Evolutionary conservation across 257 asterid genomes (phyloP).

Genomic region (Striga asiatica): DNA sequence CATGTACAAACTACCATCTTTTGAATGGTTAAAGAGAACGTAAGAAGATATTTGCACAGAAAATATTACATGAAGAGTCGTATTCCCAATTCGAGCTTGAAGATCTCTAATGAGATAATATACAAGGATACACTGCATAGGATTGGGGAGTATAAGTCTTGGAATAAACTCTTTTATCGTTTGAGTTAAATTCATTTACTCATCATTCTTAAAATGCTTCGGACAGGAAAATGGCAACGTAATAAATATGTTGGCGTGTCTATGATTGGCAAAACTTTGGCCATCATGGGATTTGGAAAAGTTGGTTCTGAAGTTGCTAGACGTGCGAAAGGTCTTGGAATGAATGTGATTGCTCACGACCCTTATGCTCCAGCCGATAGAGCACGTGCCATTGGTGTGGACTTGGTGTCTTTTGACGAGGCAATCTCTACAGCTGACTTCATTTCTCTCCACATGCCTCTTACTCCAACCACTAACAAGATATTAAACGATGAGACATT

Average conservation of each 20-base stretch:
- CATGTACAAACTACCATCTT: too few relatives aligned
- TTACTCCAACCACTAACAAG: constrained; percentile 66
- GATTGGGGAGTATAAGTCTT: background rate
- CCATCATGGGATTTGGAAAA: constrained; percentile 94
- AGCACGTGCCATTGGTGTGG: constrained; percentile 85
- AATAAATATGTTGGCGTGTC: constrained; percentile 94
- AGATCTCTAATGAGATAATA: too few relatives aligned
- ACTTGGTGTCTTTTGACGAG: constrained; percentile 81
- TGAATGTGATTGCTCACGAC: constrained; percentile 94
- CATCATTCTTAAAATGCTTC: background rate
- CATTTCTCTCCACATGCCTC: constrained; percentile 94
- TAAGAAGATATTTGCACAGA: too few relatives aligned
- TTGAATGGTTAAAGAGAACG: too few relatives aligned
- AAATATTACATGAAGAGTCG: too few relatives aligned
- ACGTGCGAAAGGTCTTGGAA: constrained; percentile 95
- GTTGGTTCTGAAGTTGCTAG: constrained; percentile 96
- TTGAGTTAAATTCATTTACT: too few relatives aligned
- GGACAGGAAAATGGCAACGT: constrained; percentile 78
- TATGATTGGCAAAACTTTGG: constrained; percentile 85
- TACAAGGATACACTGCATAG: too few relatives aligned
- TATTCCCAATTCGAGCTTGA: too few relatives aligned
- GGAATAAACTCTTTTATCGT: too few relatives aligned
- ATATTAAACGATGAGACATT: constrained; percentile 70
- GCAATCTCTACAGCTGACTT: constrained; percentile 69
- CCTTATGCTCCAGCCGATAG: constrained; percentile 94